These are phyloP conservation scores for Acrodontium crateriforme DNA, from an alignment of 2,329 filamentous ascomycete species.

Conservation along the genomic window DNA sequence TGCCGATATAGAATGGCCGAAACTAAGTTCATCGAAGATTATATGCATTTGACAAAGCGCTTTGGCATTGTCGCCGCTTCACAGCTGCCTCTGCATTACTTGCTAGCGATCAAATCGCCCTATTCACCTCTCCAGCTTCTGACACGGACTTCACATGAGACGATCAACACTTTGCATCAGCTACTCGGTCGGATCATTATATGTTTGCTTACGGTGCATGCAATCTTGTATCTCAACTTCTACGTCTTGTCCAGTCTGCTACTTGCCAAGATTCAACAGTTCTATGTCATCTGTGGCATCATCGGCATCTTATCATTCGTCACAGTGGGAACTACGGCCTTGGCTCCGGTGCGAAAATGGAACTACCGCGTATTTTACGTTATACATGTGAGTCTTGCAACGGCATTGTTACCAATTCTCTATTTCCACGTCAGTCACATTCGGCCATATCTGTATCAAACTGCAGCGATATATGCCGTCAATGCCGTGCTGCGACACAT, in stretches of 20 bases:
- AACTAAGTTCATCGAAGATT: constrained; percentile 32
- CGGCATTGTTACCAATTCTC: constrained; percentile 33
- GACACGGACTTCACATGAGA: constrained; percentile 40
- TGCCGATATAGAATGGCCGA: too few relatives aligned
- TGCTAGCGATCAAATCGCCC: constrained; percentile 38
- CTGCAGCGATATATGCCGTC: constrained; percentile 31
- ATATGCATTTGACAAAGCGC: constrained; percentile 49
- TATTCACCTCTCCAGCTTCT: constrained; percentile 39
- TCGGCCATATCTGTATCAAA: constrained; percentile 39
- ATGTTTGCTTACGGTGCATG: constrained; percentile 38
- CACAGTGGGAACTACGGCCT: constrained; percentile 34
- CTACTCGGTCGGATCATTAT: constrained; percentile 42
- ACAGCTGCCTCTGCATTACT: constrained; percentile 46
- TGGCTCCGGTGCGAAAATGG: constrained; percentile 31
- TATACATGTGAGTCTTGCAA: constrained; percentile 40
- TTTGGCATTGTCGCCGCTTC: constrained; percentile 46
- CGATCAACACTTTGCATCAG: constrained; percentile 44
- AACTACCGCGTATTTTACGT: constrained; percentile 43
- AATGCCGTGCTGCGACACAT: constrained; percentile 28
- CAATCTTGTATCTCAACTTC: constrained; percentile 42
- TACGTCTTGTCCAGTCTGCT: constrained; percentile 39
- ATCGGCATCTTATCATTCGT: constrained; percentile 32
- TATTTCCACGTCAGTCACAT: constrained; percentile 44
- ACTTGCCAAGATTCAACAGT: constrained; percentile 38
- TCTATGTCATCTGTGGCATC: constrained; percentile 45